A percentile compares a stretch with the other conserved stretches of the same genome.
phyloP scores from a whole-genome alignment of 176 grass and related monocot species.

The Luzula sylvatica region DNA sequence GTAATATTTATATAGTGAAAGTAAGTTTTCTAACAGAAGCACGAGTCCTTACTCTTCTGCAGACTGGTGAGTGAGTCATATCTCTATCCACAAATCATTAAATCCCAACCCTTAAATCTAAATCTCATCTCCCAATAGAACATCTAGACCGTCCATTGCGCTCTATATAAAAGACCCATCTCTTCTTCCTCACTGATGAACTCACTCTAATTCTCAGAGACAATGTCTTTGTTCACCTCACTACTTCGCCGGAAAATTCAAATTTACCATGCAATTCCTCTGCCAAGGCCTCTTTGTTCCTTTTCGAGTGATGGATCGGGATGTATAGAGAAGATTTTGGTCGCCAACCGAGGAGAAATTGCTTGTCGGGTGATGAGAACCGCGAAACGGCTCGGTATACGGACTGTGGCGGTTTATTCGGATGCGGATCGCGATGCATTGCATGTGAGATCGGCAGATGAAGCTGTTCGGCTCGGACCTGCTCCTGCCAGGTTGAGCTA shows the following conservation, averaged over 20 bases:
- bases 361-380: constrained; percentile 80
- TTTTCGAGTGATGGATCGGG: not conserved
- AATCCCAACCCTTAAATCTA: constrained; percentile 8
- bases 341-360: constrained; percentile 92
- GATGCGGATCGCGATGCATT: constrained; percentile 71
- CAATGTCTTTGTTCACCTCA: not conserved
- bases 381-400: constrained; percentile 46
- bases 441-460: constrained; percentile 62
- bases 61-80: constrained; percentile 2
- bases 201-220: constrained; percentile 2
- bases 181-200: not conserved
- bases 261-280: not conserved
- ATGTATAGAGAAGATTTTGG: constrained; percentile 69
- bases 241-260: not conserved
- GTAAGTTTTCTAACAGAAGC: too few species aligned
- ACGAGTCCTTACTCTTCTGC: constrained; percentile 6
- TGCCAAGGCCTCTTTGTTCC: constrained; percentile 23
- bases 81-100: constrained; percentile 2
- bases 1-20: too few species aligned
- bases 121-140: not conserved
- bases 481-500: constrained; percentile 66
- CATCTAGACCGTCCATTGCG: constrained; percentile 9
- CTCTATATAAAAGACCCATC: not conserved
- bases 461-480: constrained; percentile 70
- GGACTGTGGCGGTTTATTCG: constrained; percentile 78